Evolutionary conservation across 805 yeast species (phyloP).

Genomic region (Yarrowia phangngaensis): DNA sequence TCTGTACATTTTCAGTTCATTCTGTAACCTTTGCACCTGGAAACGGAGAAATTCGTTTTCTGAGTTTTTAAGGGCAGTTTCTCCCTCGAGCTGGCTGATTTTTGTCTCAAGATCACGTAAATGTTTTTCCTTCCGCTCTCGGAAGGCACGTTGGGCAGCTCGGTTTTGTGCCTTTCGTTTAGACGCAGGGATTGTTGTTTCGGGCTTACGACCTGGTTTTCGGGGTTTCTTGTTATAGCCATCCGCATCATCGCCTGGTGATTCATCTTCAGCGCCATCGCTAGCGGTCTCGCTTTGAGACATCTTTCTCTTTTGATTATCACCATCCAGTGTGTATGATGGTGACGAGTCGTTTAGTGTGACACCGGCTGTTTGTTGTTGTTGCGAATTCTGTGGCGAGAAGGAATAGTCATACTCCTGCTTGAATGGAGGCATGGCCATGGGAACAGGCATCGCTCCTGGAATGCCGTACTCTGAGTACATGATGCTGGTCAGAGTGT

Average conservation of each 20-base stretch:
- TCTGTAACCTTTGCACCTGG: constrained; percentile 70
- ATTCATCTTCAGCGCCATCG: constrained; percentile 23
- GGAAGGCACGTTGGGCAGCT: constrained; percentile 96
- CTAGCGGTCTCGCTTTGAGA: constrained; percentile 7
- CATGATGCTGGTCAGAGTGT: too few relatives aligned
- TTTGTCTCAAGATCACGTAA: constrained; percentile 81
- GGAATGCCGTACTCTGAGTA: constrained; percentile 21
- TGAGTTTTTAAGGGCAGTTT: constrained; percentile 60
- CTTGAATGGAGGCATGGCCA: constrained; percentile 12
- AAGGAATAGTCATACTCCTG: constrained; percentile 20
- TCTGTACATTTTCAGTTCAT: constrained; percentile 63
- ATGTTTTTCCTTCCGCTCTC: constrained; percentile 87
- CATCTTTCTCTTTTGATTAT: constrained; percentile 11
- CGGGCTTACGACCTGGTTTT: constrained; percentile 74
- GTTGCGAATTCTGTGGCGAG: constrained; percentile 3
- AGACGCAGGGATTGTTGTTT: constrained; percentile 72
- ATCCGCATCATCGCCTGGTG: constrained; percentile 15
- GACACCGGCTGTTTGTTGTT: not conserved
- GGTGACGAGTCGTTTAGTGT: not conserved
- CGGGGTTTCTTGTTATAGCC: constrained; percentile 24
- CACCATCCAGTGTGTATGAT: constrained; percentile 14
- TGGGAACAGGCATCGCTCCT: constrained; percentile 19
- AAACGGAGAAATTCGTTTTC: constrained; percentile 71
- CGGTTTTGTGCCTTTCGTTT: constrained; percentile 95
- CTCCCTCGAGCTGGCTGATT: constrained; percentile 67